Conservation (phyloP, 129 eudicot species). For the Chrysanthemum makinoi region DNA sequence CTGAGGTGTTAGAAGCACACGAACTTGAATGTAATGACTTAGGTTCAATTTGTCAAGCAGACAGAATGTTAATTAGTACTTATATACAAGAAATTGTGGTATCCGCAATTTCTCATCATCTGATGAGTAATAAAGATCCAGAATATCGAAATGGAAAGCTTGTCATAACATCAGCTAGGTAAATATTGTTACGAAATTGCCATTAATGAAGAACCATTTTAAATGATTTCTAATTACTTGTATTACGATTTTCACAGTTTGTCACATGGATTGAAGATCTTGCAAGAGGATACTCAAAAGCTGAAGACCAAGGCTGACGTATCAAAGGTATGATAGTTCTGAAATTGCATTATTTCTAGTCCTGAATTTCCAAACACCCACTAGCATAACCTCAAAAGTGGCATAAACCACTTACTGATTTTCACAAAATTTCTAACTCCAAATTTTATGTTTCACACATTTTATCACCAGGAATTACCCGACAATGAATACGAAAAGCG, state of each 20-base stretch:
- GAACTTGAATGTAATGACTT: conserved; percentile 95
- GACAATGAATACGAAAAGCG: conserved; percentile 95
- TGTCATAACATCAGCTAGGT: conserved; percentile 81
- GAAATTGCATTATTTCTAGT: neutral
- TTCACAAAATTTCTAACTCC: neutral
- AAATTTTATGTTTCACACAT: neutral
- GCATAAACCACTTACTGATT: neutral
- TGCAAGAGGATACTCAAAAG: conserved; percentile 76
- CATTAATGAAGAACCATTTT: conserved; percentile 3
- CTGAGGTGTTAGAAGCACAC: conserved; percentile 86
- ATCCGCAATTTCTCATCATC: conserved; percentile 86
- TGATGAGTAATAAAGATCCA: conserved; percentile 71
- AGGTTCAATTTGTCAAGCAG: conserved; percentile 74
- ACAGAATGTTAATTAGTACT: conserved; percentile 64
- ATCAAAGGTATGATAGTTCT: conserved; percentile 53
- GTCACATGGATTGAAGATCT: conserved; percentile 88
- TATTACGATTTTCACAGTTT: conserved; percentile 44
- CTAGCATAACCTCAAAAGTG: too few species aligned
- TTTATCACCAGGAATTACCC: conserved; percentile 65
- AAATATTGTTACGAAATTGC: neutral
- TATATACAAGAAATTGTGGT: conserved; percentile 85
- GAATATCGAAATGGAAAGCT: conserved; percentile 94
- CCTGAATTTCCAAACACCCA: too few species aligned
- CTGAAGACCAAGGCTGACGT: conserved; percentile 72
- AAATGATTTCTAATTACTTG: conserved; percentile 1